Evolutionary conservation across 169 alveolate genomes (phyloP), one percentile per base, ranked within the genome.

Genomic region (Cyclospora cayetanensis): DNA sequence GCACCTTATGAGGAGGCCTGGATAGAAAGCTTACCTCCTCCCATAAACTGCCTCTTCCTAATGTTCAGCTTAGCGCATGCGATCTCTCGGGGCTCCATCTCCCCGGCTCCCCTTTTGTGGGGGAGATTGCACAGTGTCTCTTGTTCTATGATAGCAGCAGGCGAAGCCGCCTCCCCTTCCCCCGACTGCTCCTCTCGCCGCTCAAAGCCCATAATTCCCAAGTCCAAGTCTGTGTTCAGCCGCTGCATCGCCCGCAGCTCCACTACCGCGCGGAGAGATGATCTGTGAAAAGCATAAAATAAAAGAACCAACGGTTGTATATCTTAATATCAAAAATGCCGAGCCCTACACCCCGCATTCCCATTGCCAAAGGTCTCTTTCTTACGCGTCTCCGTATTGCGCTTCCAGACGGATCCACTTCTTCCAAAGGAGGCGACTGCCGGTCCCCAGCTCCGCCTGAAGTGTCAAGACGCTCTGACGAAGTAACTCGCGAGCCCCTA

Each of bases 401-500:
- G 20, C 34, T 39, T 82, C 90, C 29, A 82, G 35, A 25, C 90
- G 77, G 31, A 82, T 82, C 90, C 90, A 82, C 65, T 52, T 82
- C 50, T 31, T 29, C 90, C 90, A 82, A 29, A 82, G 35, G 60
- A 82, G 1, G 12, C 76, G 27, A 27, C 77, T 52, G 60, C 90
- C 90, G 2, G 41, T 27, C 22, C 90, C 90, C 31, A 11, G 9
- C 37, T 82, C 90, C 22, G 74, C 11, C 20, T 82, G 90, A 31
- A 82, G 90, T 5, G 90, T 25, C 27, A 34, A 82, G 42, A 82
- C 90, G 52, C 74, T 42, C 35, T 35, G 29, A 2, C 77, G 77
- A 11, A 83, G 53, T 5, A 70, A 53, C 83, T 15, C 22, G 22
- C 25, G 88, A 7, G 37, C 68, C 18, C 63, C 43, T 37, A 42